Evolutionary conservation across 2,329 filamentous ascomycete species (phyloP).

Genomic region (Fusarium foetens): DNA sequence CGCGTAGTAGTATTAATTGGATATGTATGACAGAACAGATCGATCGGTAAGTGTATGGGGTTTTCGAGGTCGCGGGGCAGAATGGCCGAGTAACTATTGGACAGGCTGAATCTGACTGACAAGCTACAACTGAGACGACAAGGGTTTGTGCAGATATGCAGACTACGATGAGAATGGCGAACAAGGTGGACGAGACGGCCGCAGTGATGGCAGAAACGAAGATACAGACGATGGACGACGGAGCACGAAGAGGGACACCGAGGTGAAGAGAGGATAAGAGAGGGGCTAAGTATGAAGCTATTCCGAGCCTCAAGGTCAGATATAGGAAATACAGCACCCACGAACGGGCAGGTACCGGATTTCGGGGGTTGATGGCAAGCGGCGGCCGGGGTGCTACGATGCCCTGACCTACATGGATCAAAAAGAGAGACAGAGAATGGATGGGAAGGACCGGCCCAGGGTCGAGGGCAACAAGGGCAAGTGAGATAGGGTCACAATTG

Average conservation of each 20-base stretch:
- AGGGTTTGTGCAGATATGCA: conserved; percentile 22
- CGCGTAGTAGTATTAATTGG: conserved; percentile 22
- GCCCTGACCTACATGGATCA: conserved; percentile 14
- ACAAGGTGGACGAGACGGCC: conserved; percentile 12
- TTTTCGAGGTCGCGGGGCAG: conserved; percentile 33
- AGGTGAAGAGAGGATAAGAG: conserved; percentile 25
- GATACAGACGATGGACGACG: conserved; percentile 16
- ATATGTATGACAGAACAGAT: conserved; percentile 27
- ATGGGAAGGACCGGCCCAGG: conserved; percentile 25
- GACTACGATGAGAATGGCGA: conserved; percentile 26
- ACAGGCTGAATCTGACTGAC: conserved; percentile 27
- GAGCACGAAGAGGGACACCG: conserved; percentile 22
- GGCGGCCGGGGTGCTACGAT: conserved; percentile 35
- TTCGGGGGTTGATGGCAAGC: conserved; percentile 36
- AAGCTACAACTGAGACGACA: conserved; percentile 27
- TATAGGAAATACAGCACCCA: conserved; percentile 38
- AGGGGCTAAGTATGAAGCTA: conserved; percentile 43
- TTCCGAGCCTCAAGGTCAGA: conserved; percentile 43
- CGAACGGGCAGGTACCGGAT: conserved; percentile 37
- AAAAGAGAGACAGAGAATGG: conserved; percentile 20
- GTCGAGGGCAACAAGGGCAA: conserved; percentile 25
- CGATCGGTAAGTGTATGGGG: conserved; percentile 23
- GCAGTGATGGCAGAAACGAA: conserved; percentile 3
- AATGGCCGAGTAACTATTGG: conserved; percentile 25
- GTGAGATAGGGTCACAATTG: conserved; percentile 40